Base-by-base conservation (phyloP, 1,284 basidiomycete genomes). In the Vanrija humicola region DNA sequence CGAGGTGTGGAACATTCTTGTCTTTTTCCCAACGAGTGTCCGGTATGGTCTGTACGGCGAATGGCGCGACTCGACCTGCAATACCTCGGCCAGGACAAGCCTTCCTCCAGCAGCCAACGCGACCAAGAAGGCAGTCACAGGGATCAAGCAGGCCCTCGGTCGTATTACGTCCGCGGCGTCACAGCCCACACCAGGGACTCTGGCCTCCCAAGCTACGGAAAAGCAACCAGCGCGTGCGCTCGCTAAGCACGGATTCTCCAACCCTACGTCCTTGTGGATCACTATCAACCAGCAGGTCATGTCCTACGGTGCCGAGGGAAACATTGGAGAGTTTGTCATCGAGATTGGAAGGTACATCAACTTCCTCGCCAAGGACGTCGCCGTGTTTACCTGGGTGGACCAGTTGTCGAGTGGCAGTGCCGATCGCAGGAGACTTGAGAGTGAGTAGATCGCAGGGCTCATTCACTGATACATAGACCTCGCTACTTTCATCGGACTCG, bases 281-380 rank as follows among this genome's bases (percentile, higher is more conserved):
- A 89, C 89, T 56, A 91, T 89, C 0, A 86, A 98, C 49, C 86
- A 88, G 63, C 96, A 98, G 77, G 88, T 98, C 56, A 94, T 94
- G 85, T 87, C 91, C 18, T 99, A 98, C 70, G 90, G 96, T 66
- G 98, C 98, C 72, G 79, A 98, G 58, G 90, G 96, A 68, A 99
- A 98, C 73, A 80, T 98, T 59, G 91, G 91, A 16, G 83, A 84
- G 45, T 90, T 92, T 29, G 86, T 98, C 53, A 89, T 98, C 39
- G 90, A 93, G 64, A 87, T 88, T n/a, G 81, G 93, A 63, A 83
- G 89, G 68, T 96, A 90, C 77, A 84, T 94, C 58, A 92, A 89
- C 2, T 86, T 86, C 60, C 87, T 98, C 82, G 90, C 90, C 25
- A 95, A 93, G 70, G 96, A 98, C 69, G 89, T 97, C 14, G 82